phyloP scores from a whole-genome alignment of 1,139 yeast species.

The Yamadazyma friedrichii region DNA sequence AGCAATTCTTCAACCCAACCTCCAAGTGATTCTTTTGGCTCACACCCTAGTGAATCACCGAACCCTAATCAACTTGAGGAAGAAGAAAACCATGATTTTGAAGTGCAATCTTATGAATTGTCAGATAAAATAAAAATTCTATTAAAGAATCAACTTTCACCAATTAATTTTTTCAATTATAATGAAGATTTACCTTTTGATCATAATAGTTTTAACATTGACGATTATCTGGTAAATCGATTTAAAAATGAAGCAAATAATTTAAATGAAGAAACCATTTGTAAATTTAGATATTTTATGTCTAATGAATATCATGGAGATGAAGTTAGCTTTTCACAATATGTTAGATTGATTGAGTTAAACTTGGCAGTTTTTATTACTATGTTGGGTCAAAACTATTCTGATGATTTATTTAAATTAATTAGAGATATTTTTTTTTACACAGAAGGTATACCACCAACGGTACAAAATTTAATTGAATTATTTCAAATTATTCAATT shows the following conservation, averaged over 20 bases:
- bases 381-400: constrained; percentile 4
- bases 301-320: constrained; percentile 13
- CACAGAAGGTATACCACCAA: too few species aligned
- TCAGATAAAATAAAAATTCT: not conserved
- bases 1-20: too few species aligned
- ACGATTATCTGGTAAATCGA: constrained; percentile 6
- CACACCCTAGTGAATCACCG: too few species aligned
- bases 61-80: not conserved
- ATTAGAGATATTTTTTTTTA: constrained; percentile 12
- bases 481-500: not conserved
- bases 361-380: constrained; percentile 2
- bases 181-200: constrained; percentile 2
- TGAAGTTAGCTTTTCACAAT: constrained; percentile 5
- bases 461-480: constrained; percentile 3
- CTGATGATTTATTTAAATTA: constrained; percentile 8
- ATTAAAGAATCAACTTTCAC: constrained; percentile 6
- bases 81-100: not conserved
- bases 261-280: constrained; percentile 4
- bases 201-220: constrained; percentile 4
- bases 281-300: constrained; percentile 11
- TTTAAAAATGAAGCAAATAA: constrained; percentile 8
- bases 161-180: constrained; percentile 9
- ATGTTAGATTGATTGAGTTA: constrained; percentile 2
- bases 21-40: too few species aligned
- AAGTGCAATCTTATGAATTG: not conserved